Conservation (phyloP, 345 rosid species). For the Populus davidiana region DNA sequence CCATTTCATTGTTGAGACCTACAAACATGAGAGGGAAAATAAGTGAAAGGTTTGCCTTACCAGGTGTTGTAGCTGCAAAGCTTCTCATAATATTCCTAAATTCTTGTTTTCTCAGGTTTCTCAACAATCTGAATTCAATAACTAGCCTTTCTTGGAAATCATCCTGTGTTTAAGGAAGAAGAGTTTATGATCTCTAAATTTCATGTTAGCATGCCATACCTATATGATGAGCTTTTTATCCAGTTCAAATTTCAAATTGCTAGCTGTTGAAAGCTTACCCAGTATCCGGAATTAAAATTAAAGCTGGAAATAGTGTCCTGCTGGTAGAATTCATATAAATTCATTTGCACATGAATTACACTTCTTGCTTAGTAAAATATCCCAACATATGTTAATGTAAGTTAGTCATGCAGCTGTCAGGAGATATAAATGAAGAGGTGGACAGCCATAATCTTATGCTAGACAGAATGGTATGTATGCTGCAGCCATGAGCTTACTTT, state of each 20-base stretch:
- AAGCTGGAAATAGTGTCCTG: background rate
- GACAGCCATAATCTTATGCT: constrained; percentile 78
- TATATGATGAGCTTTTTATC: background rate
- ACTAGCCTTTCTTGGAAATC: background rate
- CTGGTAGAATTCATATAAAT: background rate
- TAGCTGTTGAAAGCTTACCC: background rate
- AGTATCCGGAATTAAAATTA: background rate
- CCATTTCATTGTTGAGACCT: too few relatives aligned
- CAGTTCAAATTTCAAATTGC: background rate
- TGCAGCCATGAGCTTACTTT: background rate
- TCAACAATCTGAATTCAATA: constrained; percentile 5
- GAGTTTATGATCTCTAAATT: background rate
- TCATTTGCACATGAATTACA: background rate
- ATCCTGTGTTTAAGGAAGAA: background rate
- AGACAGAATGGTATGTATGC: constrained; percentile 69
- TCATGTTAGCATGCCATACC: background rate
- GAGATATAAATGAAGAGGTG: constrained; percentile 87
- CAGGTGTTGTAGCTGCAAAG: background rate
- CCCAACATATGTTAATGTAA: constrained; percentile 11
- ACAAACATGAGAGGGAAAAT: background rate
- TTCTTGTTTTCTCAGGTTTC: background rate
- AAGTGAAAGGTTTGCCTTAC: background rate
- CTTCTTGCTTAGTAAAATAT: background rate
- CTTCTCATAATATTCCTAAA: background rate
- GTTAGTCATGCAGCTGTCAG: constrained; percentile 57